Evolutionary conservation across 441 rosid genomes (phyloP), one percentile per base, ranked within the genome.

Genomic region (Croton setiger): DNA sequence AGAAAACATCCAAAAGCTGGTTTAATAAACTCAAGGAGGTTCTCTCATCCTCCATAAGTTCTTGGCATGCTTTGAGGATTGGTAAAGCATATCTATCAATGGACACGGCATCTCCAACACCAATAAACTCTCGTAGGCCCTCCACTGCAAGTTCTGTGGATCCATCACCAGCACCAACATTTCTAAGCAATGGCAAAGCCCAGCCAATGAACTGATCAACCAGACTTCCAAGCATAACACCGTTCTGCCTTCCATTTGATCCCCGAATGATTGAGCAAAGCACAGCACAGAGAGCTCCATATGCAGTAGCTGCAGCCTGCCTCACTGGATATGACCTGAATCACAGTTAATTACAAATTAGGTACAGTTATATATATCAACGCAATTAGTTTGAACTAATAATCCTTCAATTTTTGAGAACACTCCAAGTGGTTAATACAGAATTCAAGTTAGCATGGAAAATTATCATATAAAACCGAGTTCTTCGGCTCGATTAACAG

Each of bases 11-110:
- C 53, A 92, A 72, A 78, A 89, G 79, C 70, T 81, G 81, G 67
- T 77, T 87, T 76, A 95, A 80, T 70, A 90, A 88, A 84, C 77
- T 84, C 76, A 92, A 80, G 80, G 97, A 87, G 80, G 97, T 95
- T 79, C 97, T 85, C 83, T 95, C 99, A 78, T 95, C 91, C 88
- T 95, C 99, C 77, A 95, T 89, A 73, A 92, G 93, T 57, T 86
- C 87, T 75, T 92, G 95, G 79, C 95, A 92, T 0, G 95, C 89
- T 76, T 90, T 87, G 73, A 95, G 99, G 67, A 95, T 87, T 4
- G 93, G 85, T 68, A 86, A 75, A 70, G 82, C 92, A 70, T 85
- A 92, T 80, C 98, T 88, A 74, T 92, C 98, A 64, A 85, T 79
- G 44, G 86, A 96, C 80, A 83, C 84, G 77, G 77, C 83, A 80